Evolutionary conservation across 2,329 filamentous ascomycete genomes (phyloP).

Genomic region (Leptographium radiaticola): DNA sequence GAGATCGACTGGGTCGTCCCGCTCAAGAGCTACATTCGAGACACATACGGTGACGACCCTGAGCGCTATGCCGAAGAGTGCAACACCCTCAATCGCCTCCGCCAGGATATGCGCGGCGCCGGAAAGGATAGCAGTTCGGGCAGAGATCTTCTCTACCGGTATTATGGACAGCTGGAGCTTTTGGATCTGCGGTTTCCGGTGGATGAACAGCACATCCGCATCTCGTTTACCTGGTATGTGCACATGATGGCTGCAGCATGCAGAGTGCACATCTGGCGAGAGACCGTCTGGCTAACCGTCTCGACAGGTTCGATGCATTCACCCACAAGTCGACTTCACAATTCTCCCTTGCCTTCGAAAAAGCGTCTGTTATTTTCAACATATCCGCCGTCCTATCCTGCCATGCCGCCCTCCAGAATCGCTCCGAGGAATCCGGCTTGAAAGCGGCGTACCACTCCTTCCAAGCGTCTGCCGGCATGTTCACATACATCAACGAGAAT

Average conservation of each 20-base stretch:
- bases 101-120: conserved; percentile 96
- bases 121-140: conserved; percentile 93
- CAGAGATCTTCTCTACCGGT: conserved; percentile 85
- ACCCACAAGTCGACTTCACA: conserved; percentile 96
- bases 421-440: conserved; percentile 80
- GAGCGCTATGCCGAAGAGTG: conserved; percentile 95
- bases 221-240: conserved; percentile 86
- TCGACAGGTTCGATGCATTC: conserved; percentile 88
- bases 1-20: conserved; percentile 97
- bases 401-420: conserved; percentile 84
- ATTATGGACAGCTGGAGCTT: conserved; percentile 93
- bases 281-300: neutral
- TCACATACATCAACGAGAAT: conserved; percentile 99
- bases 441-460: conserved; percentile 98
- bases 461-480: conserved; percentile 97
- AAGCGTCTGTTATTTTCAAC: conserved; percentile 98
- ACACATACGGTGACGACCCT: conserved; percentile 91
- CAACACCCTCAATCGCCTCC: conserved; percentile 79
- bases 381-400: conserved; percentile 95
- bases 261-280: neutral
- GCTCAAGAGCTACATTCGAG: conserved; percentile 83
- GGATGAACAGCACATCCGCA: conserved; percentile 98
- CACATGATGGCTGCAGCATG: neutral
- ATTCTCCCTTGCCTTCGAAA: conserved; percentile 94
- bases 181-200: conserved; percentile 91